phyloP scores from a whole-genome alignment of 495 filamentous ascomycete species.

The Penicillium samsonianum region DNA sequence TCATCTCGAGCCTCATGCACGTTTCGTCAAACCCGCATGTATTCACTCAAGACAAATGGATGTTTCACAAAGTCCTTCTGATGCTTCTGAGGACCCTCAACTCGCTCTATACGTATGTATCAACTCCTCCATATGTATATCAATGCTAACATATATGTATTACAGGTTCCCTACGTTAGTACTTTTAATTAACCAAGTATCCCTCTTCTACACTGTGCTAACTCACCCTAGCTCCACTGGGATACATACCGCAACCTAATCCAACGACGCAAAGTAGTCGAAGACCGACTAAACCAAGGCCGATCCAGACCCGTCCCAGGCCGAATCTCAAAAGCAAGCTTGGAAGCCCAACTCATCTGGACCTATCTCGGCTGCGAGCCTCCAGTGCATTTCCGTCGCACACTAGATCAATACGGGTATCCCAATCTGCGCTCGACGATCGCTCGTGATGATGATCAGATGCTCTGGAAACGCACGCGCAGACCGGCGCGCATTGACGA shows the following conservation, averaged over 20 bases:
- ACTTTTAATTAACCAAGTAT: background rate
- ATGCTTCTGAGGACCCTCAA: constrained; percentile 33
- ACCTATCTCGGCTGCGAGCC: constrained; percentile 64
- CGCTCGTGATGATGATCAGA: constrained; percentile 66
- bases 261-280: constrained; percentile 58
- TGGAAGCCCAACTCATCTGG: constrained; percentile 65
- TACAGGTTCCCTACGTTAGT: constrained; percentile 22
- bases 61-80: constrained; percentile 27
- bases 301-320: constrained; percentile 57
- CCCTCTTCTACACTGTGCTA: background rate
- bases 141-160: background rate
- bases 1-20: constrained; percentile 49
- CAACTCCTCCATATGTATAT: background rate
- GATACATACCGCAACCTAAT: constrained; percentile 64
- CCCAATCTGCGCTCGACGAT: constrained; percentile 62
- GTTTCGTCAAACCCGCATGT: constrained; percentile 46
- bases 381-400: constrained; percentile 63
- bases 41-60: constrained; percentile 37
- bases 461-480: constrained; percentile 69
- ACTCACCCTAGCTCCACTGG: constrained; percentile 59
- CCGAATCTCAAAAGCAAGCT: constrained; percentile 52
- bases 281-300: constrained; percentile 55
- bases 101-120: constrained; percentile 46
- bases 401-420: constrained; percentile 68
- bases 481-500: constrained; percentile 35